Evolutionary conservation across 2,329 filamentous ascomycete genomes (phyloP).

Genomic region (Penicillium sp.): DNA sequence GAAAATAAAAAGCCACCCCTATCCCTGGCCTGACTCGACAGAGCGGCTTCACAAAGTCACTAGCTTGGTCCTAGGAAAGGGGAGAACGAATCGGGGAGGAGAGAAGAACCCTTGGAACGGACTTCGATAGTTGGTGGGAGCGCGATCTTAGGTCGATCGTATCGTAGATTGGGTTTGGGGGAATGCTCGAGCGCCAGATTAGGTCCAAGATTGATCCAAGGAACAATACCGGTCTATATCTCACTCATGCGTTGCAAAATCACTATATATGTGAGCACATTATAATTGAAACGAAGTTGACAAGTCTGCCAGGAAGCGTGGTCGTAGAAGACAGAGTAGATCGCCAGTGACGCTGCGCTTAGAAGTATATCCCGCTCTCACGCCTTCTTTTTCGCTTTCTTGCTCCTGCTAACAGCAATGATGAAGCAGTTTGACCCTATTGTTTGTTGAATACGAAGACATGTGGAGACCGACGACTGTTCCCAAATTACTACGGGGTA

Average conservation of each 20-base stretch:
- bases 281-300: too few relatives aligned
- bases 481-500: too few relatives aligned
- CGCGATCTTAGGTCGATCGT: conserved; percentile 4
- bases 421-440: neutral
- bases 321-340: neutral
- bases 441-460: neutral
- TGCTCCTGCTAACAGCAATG: neutral
- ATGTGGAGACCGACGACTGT: neutral
- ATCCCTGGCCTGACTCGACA: neutral
- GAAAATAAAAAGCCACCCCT: neutral
- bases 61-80: neutral
- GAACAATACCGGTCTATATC: neutral
- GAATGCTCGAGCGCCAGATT: neutral
- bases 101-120: neutral
- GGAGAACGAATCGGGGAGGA: neutral
- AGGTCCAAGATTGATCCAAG: neutral
- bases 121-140: conserved; percentile 1
- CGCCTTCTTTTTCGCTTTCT: neutral
- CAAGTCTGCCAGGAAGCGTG: neutral
- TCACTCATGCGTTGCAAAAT: neutral
- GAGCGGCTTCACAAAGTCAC: neutral
- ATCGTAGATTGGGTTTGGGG: conserved; percentile 3
- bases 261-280: neutral
- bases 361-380: neutral
- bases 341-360: neutral